A percentile compares a stretch with the other conserved stretches of the same genome.
These are phyloP conservation scores for Stellera chamaejasme DNA, from an alignment of 345 rosid species.

Conservation along the genomic window DNA sequence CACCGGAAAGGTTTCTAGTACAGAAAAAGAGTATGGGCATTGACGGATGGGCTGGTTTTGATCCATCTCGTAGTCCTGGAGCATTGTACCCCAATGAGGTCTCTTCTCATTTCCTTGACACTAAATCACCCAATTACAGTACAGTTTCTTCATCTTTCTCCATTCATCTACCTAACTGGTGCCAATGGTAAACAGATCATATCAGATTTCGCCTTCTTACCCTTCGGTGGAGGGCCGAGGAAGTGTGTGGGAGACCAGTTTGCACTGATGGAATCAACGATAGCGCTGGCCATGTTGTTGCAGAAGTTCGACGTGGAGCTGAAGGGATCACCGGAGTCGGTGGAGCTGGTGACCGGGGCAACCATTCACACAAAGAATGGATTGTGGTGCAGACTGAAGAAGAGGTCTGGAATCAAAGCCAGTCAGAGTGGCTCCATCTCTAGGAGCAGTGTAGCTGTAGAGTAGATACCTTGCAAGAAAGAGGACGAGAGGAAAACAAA, in stretches of 20 bases:
- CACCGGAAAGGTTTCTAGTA: conserved; percentile 72
- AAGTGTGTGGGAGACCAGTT: conserved; percentile 96
- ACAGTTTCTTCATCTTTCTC: background rate
- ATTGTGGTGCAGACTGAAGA: conserved; percentile 75
- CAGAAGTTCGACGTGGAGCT: conserved; percentile 75
- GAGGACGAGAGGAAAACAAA: no score
- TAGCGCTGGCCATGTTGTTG: conserved; percentile 62
- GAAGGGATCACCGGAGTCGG: conserved; percentile 58
- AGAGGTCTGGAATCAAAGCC: conserved; percentile 25
- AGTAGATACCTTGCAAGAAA: background rate
- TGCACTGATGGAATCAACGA: conserved; percentile 86
- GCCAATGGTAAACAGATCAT: conserved; percentile 37
- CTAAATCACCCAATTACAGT: background rate
- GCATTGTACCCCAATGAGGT: conserved; percentile 93
- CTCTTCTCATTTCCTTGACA: background rate
- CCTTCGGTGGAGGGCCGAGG: conserved; percentile 92
- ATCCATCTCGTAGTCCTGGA: conserved; percentile 89
- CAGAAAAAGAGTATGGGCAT: conserved; percentile 41
- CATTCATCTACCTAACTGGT: conserved; percentile 6
- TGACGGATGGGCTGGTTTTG: conserved; percentile 90
- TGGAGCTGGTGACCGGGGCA: conserved; percentile 82
- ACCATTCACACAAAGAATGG: conserved; percentile 87
- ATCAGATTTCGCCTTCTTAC: conserved; percentile 83
- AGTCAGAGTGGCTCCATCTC: no score
- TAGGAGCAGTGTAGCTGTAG: no score